Evolutionary conservation across 768 basidiomycete genomes (phyloP).

Genomic region (Mycena vitilis): DNA sequence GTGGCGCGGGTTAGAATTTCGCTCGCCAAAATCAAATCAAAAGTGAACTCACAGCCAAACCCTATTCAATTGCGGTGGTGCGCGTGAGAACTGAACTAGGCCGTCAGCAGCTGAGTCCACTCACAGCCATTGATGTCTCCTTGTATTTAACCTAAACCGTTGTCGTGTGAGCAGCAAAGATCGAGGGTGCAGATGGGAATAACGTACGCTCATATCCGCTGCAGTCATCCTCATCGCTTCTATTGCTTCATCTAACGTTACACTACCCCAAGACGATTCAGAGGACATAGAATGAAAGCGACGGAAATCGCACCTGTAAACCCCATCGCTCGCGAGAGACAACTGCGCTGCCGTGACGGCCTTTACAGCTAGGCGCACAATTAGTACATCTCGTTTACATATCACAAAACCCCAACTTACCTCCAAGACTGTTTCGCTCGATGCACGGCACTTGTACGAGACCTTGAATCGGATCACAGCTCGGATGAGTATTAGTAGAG

Average conservation of each 20-base stretch:
- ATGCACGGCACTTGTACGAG: constrained; percentile 98
- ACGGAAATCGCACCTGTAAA: constrained; percentile 57
- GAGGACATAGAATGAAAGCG: no score
- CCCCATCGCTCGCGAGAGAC: constrained; percentile 90
- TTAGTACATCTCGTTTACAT: constrained; percentile 1
- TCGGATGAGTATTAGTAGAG: no score
- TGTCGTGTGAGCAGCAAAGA: not conserved
- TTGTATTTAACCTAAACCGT: constrained; percentile 74
- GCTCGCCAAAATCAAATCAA: constrained; percentile 17
- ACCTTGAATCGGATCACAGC: no score
- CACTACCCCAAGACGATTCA: constrained; percentile 45
- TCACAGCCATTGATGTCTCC: constrained; percentile 91
- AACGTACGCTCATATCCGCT: constrained; percentile 84
- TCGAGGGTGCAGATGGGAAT: no score
- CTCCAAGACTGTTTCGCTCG: constrained; percentile 88
- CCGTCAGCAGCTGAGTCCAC: constrained; percentile 41
- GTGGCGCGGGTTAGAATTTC: constrained; percentile 52
- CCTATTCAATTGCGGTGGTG: constrained; percentile 47
- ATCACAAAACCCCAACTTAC: constrained; percentile 49
- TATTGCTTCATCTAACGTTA: constrained; percentile 94
- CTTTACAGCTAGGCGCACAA: constrained; percentile 75
- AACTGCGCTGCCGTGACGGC: constrained; percentile 95
- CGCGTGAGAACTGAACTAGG: constrained; percentile 6
- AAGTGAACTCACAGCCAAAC: constrained; percentile 70
- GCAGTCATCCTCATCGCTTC: constrained; percentile 95